Evolutionary conservation across 768 basidiomycete species (phyloP), one percentile per base, ranked within the genome.

Genomic region (Amylocystis lapponica): DNA sequence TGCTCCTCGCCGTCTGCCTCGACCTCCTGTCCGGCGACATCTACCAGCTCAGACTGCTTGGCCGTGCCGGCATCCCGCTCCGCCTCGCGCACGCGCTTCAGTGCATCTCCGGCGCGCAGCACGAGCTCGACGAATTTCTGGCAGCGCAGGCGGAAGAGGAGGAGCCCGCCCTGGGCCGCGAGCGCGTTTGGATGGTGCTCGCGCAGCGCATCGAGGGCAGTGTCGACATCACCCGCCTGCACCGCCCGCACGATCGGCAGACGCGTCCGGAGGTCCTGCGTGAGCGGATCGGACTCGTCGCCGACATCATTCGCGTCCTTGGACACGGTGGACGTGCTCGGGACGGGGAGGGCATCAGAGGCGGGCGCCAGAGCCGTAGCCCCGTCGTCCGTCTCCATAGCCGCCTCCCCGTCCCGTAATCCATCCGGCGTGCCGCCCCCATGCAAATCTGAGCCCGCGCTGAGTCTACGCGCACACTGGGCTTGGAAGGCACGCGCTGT

Each of bases 101-200:
- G 77, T 47, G 84, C 65, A 48, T 82, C 84, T 5, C 78, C 73
- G 9, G 86, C 79, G 50, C 81, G 77, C 51, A 90, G 56, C 12
- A 88, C 75, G 22, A 90, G 73, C 61, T 93, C 90, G 34, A 93
- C 80, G 54, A 93, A 90, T 62, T 84, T 87, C 53, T 88, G 75
- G 64, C 88, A 89, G 20, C 83, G 76, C 52, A 94, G 63, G 60
- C 86, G 87, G 69, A 92, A 86, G n/a, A 76, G 63, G 65, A 92
- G 74, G 13, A 87, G 66, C 8, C 82, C 81, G 29, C 75, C 72
- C 41, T 88, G 82, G 21, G 75, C 75, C 45, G 74, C 75, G 19
- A 93, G 66, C 5, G 83, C 86, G 3, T 63, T 54, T 0, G 86
- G 81, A 57, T 82, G 81, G 45, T 81, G 70, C 39, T 57, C 63